Evolutionary conservation across 2,329 filamentous ascomycete species (phyloP).

Genomic region (Talaromyces piceae): DNA sequence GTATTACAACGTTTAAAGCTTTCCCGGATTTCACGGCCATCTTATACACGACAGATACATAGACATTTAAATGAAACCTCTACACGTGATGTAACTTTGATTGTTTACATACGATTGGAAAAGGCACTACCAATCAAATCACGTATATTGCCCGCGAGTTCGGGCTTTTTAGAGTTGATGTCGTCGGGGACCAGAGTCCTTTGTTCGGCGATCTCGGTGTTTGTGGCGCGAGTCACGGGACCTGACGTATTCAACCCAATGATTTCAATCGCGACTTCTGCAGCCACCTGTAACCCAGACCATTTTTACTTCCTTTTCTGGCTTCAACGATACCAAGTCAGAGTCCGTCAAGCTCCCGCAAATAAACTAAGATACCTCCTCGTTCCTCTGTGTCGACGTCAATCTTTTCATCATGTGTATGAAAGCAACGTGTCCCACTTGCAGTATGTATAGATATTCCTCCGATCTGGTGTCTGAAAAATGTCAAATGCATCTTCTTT

Average conservation of each 20-base stretch:
- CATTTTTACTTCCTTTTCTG: not conserved
- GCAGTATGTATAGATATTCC: conserved; percentile 11
- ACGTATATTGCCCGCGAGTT: no score
- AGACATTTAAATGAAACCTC: no score
- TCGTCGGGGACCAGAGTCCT: not conserved
- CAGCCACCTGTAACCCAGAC: not conserved
- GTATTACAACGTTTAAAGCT: no score
- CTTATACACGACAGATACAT: no score
- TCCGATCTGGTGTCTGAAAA: no score
- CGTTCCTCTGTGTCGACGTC: not conserved
- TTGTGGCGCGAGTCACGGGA: not conserved
- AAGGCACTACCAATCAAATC: no score
- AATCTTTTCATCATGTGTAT: conserved; percentile 4
- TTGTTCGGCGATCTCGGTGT: not conserved
- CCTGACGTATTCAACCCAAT: not conserved
- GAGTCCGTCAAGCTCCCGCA: not conserved
- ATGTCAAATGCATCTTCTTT: not conserved
- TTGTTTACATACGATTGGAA: no score
- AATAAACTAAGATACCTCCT: not conserved
- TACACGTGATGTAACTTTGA: no score
- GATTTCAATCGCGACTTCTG: not conserved
- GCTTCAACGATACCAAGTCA: not conserved
- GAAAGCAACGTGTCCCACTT: conserved; percentile 9
- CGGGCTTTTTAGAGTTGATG: not conserved
- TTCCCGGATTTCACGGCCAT: no score